A percentile compares a stretch with the other conserved stretches of the same genome.
Conservation (phyloP, 2,329 filamentous ascomycete species). For the Venturia pyrina region DNA sequence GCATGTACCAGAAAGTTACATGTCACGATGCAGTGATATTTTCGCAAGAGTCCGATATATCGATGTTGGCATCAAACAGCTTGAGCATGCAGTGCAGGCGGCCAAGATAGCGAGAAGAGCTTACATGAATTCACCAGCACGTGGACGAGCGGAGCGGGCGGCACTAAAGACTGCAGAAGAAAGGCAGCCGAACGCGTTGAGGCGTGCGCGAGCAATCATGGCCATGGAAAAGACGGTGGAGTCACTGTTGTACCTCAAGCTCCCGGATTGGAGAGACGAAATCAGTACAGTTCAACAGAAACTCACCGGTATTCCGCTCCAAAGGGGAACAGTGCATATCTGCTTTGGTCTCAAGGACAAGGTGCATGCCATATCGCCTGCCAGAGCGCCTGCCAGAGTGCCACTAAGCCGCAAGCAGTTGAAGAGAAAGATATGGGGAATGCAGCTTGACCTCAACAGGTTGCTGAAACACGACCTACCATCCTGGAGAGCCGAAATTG, state of each 20-base stretch:
- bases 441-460: neutral
- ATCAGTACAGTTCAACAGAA: neutral
- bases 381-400: neutral
- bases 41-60: neutral
- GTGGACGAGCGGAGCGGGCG: neutral
- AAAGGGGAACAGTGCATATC: neutral
- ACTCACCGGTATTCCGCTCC: neutral
- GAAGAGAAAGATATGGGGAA: neutral
- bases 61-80: neutral
- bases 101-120: neutral
- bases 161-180: neutral
- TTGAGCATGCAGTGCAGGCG: neutral
- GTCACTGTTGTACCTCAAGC: neutral
- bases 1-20: neutral
- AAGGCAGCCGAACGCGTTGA: neutral
- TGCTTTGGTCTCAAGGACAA: neutral
- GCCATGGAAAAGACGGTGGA: neutral
- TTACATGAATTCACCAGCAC: neutral
- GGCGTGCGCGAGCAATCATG: neutral
- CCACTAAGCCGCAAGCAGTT: neutral
- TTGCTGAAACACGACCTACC: neutral
- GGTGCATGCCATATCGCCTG: neutral
- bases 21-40: neutral
- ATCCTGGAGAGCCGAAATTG: neutral
- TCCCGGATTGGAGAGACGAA: neutral